These are phyloP conservation scores for Thyridium curvatum DNA, from an alignment of 2,329 filamentous ascomycete genomes.

Conservation along the genomic window DNA sequence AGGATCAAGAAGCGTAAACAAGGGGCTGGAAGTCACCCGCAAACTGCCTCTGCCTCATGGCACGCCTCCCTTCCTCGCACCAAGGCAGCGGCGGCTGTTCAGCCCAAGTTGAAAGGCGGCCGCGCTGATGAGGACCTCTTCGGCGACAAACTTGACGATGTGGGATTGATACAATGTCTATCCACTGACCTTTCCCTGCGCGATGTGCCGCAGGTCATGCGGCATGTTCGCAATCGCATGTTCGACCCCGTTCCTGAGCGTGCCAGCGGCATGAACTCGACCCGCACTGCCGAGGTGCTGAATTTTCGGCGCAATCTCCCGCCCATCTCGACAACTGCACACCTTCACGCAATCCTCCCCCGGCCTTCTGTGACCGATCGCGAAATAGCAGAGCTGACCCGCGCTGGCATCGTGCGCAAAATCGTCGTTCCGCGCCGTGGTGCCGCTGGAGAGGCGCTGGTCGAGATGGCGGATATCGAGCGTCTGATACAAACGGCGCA, in stretches of 20 bases:
- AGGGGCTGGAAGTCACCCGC: neutral
- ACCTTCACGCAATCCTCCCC: slow-evolving; percentile 56
- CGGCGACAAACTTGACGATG: slow-evolving; percentile 50
- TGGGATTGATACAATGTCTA: slow-evolving; percentile 49
- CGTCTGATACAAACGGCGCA: slow-evolving; percentile 29
- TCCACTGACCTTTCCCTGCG: slow-evolving; percentile 49
- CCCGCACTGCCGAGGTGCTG: slow-evolving; percentile 56
- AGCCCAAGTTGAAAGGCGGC: neutral
- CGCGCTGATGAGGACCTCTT: slow-evolving; percentile 26
- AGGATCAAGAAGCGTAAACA: slow-evolving; percentile 10
- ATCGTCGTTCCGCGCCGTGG: slow-evolving; percentile 55
- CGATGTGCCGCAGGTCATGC: slow-evolving; percentile 59
- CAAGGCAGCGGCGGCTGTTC: slow-evolving; percentile 4
- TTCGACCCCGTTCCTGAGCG: slow-evolving; percentile 56
- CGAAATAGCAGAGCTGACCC: slow-evolving; percentile 56
- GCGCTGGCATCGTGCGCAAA: slow-evolving; percentile 51
- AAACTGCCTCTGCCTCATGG: slow-evolving; percentile 9
- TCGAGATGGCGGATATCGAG: slow-evolving; percentile 52
- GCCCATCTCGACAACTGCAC: slow-evolving; percentile 58
- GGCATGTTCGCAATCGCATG: slow-evolving; percentile 54
- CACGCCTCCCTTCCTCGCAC: slow-evolving; percentile 9
- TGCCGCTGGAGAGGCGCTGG: slow-evolving; percentile 56
- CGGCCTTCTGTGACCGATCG: slow-evolving; percentile 61
- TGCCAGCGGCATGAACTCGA: slow-evolving; percentile 55
- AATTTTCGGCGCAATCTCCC: slow-evolving; percentile 54